A percentile compares a stretch with the other conserved stretches of the same genome.
These are phyloP conservation scores for Pythium coloratum DNA, from an alignment of 352 stramenopile genomes.

Conservation along the genomic window DNA sequence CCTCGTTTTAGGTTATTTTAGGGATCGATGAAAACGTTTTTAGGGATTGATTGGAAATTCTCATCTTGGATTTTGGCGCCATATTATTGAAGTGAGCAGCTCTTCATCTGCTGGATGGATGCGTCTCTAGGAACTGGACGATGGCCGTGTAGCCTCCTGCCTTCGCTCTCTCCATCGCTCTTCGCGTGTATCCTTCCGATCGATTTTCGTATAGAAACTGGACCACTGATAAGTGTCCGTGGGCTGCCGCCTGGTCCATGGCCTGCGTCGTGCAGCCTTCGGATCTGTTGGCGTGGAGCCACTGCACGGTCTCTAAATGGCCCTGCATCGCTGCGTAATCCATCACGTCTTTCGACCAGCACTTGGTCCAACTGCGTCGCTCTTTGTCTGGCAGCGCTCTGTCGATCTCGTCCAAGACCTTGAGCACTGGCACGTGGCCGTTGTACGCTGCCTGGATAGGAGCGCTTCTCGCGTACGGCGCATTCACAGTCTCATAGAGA, in stretches of 20 bases:
- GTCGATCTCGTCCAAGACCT: conserved; percentile 5
- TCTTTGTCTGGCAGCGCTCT: background rate
- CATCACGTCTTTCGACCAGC: conserved; percentile 1
- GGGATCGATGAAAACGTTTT: background rate
- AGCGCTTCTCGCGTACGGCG: background rate
- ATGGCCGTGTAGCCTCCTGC: background rate
- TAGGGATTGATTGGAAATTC: background rate
- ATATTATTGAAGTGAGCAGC: no score
- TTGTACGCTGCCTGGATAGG: background rate
- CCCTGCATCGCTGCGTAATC: background rate
- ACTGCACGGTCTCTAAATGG: background rate
- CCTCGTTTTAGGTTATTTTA: background rate
- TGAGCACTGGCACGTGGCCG: background rate
- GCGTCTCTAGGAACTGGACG: background rate
- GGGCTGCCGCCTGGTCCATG: background rate
- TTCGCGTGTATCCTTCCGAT: background rate
- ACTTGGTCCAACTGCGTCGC: background rate
- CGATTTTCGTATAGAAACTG: conserved; percentile 5
- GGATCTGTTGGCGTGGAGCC: background rate
- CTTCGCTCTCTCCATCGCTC: background rate
- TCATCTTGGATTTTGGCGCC: background rate
- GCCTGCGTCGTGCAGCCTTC: background rate
- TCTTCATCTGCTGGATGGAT: no score
- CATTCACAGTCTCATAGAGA: background rate
- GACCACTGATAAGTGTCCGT: background rate